Percentiles rank a stretch among this genome's conserved stretches.
These are phyloP conservation scores for Candida boleticola DNA, from an alignment of 805 yeast species.

Conservation along the genomic window DNA sequence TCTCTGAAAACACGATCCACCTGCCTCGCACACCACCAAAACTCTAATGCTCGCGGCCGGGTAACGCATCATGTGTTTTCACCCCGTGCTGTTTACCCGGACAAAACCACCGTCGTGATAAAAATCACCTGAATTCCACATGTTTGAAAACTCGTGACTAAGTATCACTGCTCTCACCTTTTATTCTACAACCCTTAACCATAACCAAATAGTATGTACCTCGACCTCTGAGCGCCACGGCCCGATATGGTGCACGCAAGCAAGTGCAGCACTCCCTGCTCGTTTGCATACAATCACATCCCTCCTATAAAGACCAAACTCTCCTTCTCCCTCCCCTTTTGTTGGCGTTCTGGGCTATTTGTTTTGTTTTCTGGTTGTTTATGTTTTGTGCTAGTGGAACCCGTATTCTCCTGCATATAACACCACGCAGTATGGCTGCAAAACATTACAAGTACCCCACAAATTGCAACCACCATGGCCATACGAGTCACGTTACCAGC, in stretches of 20 bases:
- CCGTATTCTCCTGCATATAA: background rate
- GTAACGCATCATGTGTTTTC: too few species aligned
- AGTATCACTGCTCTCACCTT: slow-evolving; percentile 5
- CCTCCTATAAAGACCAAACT: too few species aligned
- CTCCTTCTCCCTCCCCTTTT: background rate
- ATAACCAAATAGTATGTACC: background rate
- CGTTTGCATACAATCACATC: too few species aligned
- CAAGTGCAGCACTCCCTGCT: too few species aligned
- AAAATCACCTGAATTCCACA: slow-evolving; percentile 31
- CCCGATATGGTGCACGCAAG: too few species aligned
- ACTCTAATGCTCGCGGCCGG: too few species aligned
- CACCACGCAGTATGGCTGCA: background rate
- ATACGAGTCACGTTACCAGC: background rate
- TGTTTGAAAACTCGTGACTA: slow-evolving; percentile 26
- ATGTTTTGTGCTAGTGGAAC: background rate
- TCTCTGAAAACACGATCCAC: too few species aligned
- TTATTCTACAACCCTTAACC: slow-evolving; percentile 2
- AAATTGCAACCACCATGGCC: background rate
- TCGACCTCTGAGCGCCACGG: background rate
- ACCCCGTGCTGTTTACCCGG: too few species aligned
- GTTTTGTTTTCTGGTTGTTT: background rate
- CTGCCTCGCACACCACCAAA: too few species aligned
- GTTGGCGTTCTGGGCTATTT: background rate
- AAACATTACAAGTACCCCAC: background rate
- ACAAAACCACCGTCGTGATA: slow-evolving; percentile 10